Evolutionary conservation across 2,329 filamentous ascomycete genomes (phyloP), one percentile per base, ranked within the genome.

Genomic region (Ceratocystiopsis brevicomis): DNA sequence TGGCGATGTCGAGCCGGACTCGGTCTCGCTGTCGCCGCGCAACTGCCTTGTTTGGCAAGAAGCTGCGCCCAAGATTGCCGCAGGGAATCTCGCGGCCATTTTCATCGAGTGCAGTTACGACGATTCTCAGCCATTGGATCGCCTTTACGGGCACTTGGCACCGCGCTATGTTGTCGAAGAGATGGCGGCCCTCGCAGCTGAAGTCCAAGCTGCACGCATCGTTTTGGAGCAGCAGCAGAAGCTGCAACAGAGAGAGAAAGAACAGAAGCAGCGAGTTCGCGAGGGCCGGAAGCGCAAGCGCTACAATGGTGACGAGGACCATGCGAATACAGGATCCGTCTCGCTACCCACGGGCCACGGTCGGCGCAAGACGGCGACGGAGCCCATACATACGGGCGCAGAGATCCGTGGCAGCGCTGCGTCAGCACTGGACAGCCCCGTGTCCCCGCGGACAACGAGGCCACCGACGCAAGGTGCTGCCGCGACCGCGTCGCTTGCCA

Each of bases 41-140:
- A 96, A 90, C 50, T 63, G 70, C n/a, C 66, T 68, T 14, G 76
- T 98, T 14, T 98, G 90, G 90, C 71, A 75, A 50, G 82, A 90
- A 54, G 88, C 88, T 0, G 88, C 87, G 0, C 80, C 80, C 10
- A 94, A 92, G 56, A 76, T 98, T 21, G 80, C 68, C 0, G 62
- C 68, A 0, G 83, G 84, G 1, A 67, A 70, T 4, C 68, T 98
- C 0, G 71, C 69, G 0, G 88, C 80, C 12, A 81, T 98, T 13
- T 88, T 96, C 55, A 92, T 98, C 52, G 90, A 98, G 64, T 96
- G 88, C 59, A 93, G 84, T 48, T 98, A 88, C 58, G 81, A 85
- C 48, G 80, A 95, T 57, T 73, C 73, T 9, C 80, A 86, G 53
- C 69, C 74, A 18, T 78, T 90, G 47, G 77, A 81, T 41, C 73